Conservation (phyloP, 2,329 filamentous ascomycete genomes). For the Talaromyces albobiverticillius region DNA sequence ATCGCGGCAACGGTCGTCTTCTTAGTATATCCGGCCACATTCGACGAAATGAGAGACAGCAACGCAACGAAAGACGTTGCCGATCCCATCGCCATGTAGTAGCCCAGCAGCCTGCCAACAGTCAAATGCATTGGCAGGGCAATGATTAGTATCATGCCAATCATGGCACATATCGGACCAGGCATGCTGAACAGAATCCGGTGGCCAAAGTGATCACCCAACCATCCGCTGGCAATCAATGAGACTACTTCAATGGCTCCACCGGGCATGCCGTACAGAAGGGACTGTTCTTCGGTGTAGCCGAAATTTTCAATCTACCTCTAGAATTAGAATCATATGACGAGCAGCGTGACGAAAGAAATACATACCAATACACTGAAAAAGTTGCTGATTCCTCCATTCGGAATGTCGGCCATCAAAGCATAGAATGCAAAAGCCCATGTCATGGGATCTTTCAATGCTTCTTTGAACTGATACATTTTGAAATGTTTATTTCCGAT, state of each 20-base stretch:
- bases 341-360: slow-evolving; percentile 26
- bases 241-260: slow-evolving; percentile 64
- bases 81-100: slow-evolving; percentile 62
- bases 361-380: slow-evolving; percentile 54
- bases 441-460: slow-evolving; percentile 56
- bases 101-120: slow-evolving; percentile 59
- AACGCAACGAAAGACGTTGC: slow-evolving; percentile 64
- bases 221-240: slow-evolving; percentile 54
- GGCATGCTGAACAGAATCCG: slow-evolving; percentile 55
- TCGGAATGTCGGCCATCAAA: slow-evolving; percentile 56
- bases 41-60: slow-evolving; percentile 61
- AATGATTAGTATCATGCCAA: slow-evolving; percentile 64
- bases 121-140: slow-evolving; percentile 58
- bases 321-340: neutral
- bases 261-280: slow-evolving; percentile 64
- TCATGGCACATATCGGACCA: slow-evolving; percentile 53
- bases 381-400: slow-evolving; percentile 60
- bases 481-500: slow-evolving; percentile 70
- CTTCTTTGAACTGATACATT: slow-evolving; percentile 62
- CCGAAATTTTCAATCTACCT: slow-evolving; percentile 59
- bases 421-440: slow-evolving; percentile 61
- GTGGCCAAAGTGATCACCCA: slow-evolving; percentile 57
- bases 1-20: slow-evolving; percentile 53
- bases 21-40: slow-evolving; percentile 55
- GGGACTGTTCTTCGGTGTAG: slow-evolving; percentile 59